These are phyloP conservation scores for Lipomyces sp. DNA, from an alignment of 805 yeast species.

Conservation along the genomic window DNA sequence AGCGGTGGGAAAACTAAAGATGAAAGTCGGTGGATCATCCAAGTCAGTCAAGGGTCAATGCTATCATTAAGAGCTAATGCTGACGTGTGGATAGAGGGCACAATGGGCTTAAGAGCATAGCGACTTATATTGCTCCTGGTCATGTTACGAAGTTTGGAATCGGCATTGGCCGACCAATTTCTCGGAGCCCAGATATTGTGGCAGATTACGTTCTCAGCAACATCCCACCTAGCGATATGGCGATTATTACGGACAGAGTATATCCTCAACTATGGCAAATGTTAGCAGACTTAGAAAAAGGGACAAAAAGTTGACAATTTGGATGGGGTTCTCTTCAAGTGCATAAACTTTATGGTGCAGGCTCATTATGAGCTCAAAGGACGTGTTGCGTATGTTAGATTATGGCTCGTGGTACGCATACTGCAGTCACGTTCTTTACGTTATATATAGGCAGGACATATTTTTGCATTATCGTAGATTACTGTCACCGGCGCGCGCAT, in stretches of 20 bases:
- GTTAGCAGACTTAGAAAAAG: constrained; percentile 13
- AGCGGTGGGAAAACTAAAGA: constrained; percentile 66
- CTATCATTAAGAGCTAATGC: constrained; percentile 1
- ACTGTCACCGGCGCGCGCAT: too few species aligned
- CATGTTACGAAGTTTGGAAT: constrained; percentile 68
- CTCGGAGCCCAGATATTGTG: constrained; percentile 53
- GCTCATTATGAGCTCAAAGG: too few species aligned
- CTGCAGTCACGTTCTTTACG: too few species aligned
- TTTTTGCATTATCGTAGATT: too few species aligned
- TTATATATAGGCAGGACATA: too few species aligned
- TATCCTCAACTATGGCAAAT: constrained; percentile 24
- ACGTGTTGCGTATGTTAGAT: too few species aligned
- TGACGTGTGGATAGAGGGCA: constrained; percentile 66
- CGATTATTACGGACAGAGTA: constrained; percentile 46
- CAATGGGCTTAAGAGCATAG: constrained; percentile 74
- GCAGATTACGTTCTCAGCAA: constrained; percentile 67
- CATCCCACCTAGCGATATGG: constrained; percentile 54
- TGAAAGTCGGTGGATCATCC: constrained; percentile 63
- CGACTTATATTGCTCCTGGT: constrained; percentile 51
- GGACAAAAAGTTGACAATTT: neutral
- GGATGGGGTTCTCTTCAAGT: too few species aligned
- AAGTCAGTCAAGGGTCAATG: constrained; percentile 32
- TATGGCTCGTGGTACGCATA: too few species aligned
- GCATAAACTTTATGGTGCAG: too few species aligned
- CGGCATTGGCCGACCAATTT: constrained; percentile 75